These are phyloP conservation scores for Vanilla planifolia DNA, from an alignment of 106 monocot species.

Conservation along the genomic window DNA sequence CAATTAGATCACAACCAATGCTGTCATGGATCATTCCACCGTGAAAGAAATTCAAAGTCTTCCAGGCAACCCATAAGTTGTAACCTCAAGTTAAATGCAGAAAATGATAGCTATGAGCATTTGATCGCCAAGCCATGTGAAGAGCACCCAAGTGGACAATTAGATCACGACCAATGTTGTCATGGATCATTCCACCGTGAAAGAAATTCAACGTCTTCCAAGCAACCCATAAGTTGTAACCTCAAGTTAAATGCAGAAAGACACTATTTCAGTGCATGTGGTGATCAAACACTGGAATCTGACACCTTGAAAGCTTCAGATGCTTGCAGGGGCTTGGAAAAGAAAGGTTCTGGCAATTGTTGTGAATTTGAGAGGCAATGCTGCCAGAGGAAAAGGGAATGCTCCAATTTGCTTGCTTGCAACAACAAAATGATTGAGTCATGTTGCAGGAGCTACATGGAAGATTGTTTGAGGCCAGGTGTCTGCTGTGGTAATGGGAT, in stretches of 20 bases:
- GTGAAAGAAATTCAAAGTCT: neutral
- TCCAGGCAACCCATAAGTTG: too few relatives aligned
- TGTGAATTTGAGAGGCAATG: conserved; percentile 5
- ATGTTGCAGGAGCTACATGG: conserved; percentile 42
- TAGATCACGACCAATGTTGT: neutral
- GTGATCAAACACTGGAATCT: neutral
- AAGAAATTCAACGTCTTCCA: neutral
- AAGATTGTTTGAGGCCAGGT: conserved; percentile 20
- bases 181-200: neutral
- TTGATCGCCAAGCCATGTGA: neutral
- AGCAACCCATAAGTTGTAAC: neutral
- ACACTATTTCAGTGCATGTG: neutral
- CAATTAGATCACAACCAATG: neutral
- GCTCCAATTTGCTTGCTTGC: neutral
- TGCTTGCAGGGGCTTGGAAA: neutral
- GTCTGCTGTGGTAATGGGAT: conserved; percentile 27
- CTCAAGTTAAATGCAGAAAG: neutral
- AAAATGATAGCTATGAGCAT: neutral
- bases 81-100: too few relatives aligned
- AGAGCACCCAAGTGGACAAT: neutral
- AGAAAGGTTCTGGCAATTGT: conserved; percentile 6
- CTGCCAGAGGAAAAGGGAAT: neutral
- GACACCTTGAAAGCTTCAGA: neutral
- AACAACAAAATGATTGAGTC: neutral
- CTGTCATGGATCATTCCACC: neutral